Conservation (phyloP, 345 rosid species). For the Bruguiera sexangula region DNA sequence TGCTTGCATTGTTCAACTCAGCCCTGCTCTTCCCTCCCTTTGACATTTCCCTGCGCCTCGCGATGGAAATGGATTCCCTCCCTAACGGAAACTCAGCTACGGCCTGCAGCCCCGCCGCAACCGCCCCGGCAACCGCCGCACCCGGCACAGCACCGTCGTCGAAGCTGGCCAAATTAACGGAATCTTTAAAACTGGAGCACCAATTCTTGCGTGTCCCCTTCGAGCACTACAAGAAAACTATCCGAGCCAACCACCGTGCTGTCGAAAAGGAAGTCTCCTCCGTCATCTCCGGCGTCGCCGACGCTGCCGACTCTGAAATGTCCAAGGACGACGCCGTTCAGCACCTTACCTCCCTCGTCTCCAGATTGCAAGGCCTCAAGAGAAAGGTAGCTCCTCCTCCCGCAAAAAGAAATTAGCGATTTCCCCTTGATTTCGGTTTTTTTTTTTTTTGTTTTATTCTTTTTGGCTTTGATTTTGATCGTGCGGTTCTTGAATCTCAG, state of each 20-base stretch:
- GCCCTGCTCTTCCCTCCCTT: no score
- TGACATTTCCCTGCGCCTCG: no score
- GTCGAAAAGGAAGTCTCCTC: slow-evolving; percentile 78
- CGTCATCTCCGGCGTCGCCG: slow-evolving; percentile 58
- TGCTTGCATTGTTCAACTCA: no score
- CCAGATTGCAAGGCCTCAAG: slow-evolving; percentile 93
- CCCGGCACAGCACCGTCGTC: slow-evolving; percentile 37
- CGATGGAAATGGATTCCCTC: slow-evolving; percentile 28
- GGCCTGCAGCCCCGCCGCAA: neutral
- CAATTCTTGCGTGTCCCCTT: slow-evolving; percentile 91
- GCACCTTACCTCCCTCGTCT: slow-evolving; percentile 72
- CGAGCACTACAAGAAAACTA: slow-evolving; percentile 93
- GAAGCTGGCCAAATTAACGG: slow-evolving; percentile 57
- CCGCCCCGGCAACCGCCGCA: slow-evolving; percentile 18
- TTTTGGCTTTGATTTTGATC: no score
- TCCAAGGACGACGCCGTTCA: slow-evolving; percentile 66
- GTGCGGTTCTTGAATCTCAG: no score
- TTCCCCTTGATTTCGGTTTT: neutral
- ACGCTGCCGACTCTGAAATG: slow-evolving; percentile 51
- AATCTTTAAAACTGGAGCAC: slow-evolving; percentile 86
- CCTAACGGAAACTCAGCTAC: slow-evolving; percentile 34
- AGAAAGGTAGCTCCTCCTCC: slow-evolving; percentile 51
- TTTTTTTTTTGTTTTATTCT: no score
- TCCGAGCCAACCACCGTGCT: slow-evolving; percentile 74
- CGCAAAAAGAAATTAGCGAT: neutral